phyloP scores from a whole-genome alignment of 768 basidiomycete genomes.

The Coprinopsis sp. region DNA sequence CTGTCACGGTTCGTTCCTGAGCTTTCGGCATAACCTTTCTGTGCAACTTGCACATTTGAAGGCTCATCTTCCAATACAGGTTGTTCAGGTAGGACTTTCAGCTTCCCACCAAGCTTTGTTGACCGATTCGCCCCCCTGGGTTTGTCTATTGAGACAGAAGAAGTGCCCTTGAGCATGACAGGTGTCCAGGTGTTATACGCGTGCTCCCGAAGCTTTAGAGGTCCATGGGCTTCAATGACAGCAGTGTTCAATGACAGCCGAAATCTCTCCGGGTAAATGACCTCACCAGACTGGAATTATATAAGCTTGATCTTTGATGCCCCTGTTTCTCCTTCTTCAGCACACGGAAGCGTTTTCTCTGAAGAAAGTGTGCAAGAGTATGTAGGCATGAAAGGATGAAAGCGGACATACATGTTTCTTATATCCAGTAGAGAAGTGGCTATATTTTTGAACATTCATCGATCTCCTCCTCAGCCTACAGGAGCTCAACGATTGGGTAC shows the following conservation, averaged over 20 bases:
- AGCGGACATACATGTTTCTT: too few relatives aligned
- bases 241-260: not conserved
- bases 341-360: too few relatives aligned
- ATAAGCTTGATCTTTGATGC: too few relatives aligned
- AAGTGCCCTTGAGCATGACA: constrained; percentile 1
- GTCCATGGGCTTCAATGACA: not conserved
- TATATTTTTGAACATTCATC: too few relatives aligned
- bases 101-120: constrained; percentile 78
- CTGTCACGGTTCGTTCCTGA: constrained; percentile 52
- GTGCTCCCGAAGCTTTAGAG: constrained; percentile 10
- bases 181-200: constrained; percentile 7
- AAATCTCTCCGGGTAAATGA: not conserved
- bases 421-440: too few relatives aligned
- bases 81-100: constrained; percentile 85
- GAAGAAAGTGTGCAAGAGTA: too few relatives aligned
- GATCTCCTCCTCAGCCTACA: too few relatives aligned
- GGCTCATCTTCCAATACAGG: constrained; percentile 35
- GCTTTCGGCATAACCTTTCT: constrained; percentile 42
- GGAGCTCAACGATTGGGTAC: too few relatives aligned
- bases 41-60: constrained; percentile 21
- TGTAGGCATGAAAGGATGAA: too few relatives aligned
- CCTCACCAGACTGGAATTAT: not conserved
- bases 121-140: constrained; percentile 71
- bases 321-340: too few relatives aligned
- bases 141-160: constrained; percentile 40